Base-by-base conservation (phyloP, 106 monocot genomes). In the Phalaenopsis equestris region DNA sequence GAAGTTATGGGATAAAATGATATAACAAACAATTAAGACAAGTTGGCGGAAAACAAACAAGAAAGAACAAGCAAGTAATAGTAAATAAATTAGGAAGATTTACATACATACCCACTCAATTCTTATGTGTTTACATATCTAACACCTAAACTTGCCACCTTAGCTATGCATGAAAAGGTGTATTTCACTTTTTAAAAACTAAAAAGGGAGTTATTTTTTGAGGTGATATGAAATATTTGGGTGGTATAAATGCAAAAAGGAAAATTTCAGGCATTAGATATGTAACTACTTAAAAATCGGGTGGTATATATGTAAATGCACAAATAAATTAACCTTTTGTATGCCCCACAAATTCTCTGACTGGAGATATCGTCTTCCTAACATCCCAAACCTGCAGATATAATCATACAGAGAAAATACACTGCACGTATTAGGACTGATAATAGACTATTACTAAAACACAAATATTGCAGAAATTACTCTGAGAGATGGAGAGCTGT, bases 341-440 rank as follows among this genome's bases (percentile, higher is more conserved):
- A 77, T 98, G 98, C 10, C 98, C 98, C 37, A 94, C 94, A 88
- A 92, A 92, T 76, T 98, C 94, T 83, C 86, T 89, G 74, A 90
- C 41, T 39, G 98, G 98, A 52, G 92, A 91, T 87, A 94, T 92
- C 78, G 92, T 93, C 82, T 94, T 98, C 84, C 98, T 90, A 72
- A 98, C 89, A 94, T 98, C 98, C 98, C 98, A 98, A 55, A 92
- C 88, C 98, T 98, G 80, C 70, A 9, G 81, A 77, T 23, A 81
- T 41, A 75, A 19, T 46, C 18, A 79, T 8, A 52, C 9, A 73
- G 24, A 65, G n/a, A 15, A 14, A 39, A 70, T 70, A 82, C 11
- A 81, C 46, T 45, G 75, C 11, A 55, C n/a, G 11, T 75, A 64
- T 45, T 58, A 79, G 15, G 1, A 70, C 49, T 24, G 48, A 52